phyloP scores from a whole-genome alignment of 352 stramenopile genomes.

The Phytophthora sp. region DNA sequence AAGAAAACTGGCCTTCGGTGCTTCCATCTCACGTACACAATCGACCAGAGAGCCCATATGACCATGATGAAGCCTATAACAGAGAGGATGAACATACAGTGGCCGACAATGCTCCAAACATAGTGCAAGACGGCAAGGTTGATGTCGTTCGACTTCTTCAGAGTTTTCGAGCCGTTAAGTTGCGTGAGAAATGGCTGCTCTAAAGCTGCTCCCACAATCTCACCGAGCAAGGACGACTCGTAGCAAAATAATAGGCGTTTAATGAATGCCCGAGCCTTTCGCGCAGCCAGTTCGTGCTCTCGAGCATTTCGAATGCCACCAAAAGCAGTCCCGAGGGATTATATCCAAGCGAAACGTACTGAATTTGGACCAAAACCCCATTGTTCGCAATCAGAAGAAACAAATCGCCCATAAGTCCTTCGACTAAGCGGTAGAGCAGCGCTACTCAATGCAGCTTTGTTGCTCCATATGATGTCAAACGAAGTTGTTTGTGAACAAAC shows the following conservation, averaged over 20 bases:
- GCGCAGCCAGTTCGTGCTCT: constrained; percentile 17
- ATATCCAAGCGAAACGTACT: constrained; percentile 34
- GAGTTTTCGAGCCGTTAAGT: constrained; percentile 19
- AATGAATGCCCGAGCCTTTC: constrained; percentile 3
- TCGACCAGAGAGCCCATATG: constrained; percentile 14
- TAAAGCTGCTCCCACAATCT: constrained; percentile 15
- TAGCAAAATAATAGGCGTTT: constrained; percentile 37
- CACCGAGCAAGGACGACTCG: constrained; percentile 24
- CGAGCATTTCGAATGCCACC: constrained; percentile 36
- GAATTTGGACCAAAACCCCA: constrained; percentile 24
- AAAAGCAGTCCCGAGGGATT: constrained; percentile 35
- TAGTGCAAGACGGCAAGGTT: constrained; percentile 25
- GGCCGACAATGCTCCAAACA: constrained; percentile 32
- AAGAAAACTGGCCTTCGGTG: constrained; percentile 16
- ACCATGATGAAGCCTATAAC: constrained; percentile 21
- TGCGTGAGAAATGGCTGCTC: constrained; percentile 27
- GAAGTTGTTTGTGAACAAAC: constrained; percentile 33
- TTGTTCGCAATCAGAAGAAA: constrained; percentile 39
- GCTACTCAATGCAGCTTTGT: constrained; percentile 23
- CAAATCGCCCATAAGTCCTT: constrained; percentile 39
- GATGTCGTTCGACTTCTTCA: constrained; percentile 19
- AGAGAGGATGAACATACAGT: constrained; percentile 28
- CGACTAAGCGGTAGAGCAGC: constrained; percentile 33
- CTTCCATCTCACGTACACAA: constrained; percentile 25
- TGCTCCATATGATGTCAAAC: constrained; percentile 14